Evolutionary conservation across 2,329 filamentous ascomycete genomes (phyloP), one percentile per base, ranked within the genome.

Genomic region (Penicillium brevicompactum): DNA sequence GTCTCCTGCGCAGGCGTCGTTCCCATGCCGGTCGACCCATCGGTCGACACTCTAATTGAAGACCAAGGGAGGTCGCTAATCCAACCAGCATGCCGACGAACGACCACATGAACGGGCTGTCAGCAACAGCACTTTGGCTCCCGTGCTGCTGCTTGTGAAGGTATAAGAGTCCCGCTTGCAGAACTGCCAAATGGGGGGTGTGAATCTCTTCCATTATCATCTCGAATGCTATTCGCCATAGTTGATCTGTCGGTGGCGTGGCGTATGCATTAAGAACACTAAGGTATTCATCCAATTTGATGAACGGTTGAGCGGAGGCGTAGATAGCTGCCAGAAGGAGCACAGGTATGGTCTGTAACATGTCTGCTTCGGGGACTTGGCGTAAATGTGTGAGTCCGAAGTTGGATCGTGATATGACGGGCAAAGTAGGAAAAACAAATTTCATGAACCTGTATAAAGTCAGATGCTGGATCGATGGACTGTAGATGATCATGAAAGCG

Each of bases 21-120:
- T 74, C 70, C 59, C 65, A 67, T 1, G 59, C 52, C 2, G 70
- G 70, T 30, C 73, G 59, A 11, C 67, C 67, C 64, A 67, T 69
- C 31, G 62, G 61, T 4, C 56, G 58, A 43, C 63, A 68, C 40
- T 73, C 69, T 3, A 73, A 51, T 16, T 70, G 62, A 4, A 72
- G 57, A 2, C 68, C 70, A 0, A 73, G 58, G 5, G 65, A 67
- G 6, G 63, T 58, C 2, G 70, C 64, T 7, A 71, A 57, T 1
- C 61, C 68, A 4, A 68, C 63, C 1, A 67, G 52, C 16, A 51
- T 57, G 1, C 68, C 67, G 34, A 70, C 54, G 9, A 71, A 67
- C 1, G 69, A 72, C 67, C 68, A 72, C 4, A 61, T 21, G 24
- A 68, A 67, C 0, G 68, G 55, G 11, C 66, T 71, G 49, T 71